Base-by-base conservation (phyloP, 2,329 filamentous ascomycete species). In the Calonectria crousiana region DNA sequence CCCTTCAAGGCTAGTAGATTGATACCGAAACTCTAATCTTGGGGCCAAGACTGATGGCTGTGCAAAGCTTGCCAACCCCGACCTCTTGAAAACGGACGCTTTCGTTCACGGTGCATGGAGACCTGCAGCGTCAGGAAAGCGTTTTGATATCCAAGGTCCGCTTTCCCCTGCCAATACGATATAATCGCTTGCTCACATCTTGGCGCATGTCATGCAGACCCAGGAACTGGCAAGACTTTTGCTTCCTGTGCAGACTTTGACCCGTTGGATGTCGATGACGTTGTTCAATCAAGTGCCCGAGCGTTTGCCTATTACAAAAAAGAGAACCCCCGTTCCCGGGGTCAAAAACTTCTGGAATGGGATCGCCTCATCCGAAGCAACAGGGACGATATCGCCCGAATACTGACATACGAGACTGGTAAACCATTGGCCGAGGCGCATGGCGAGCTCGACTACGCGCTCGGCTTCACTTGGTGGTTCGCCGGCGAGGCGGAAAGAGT, bases 381-480 rank as follows among this genome's bases (percentile, higher is more conserved):
- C 6, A 81, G 83, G n/a, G 80, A 84, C 6, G 86, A 88, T 66
- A 69, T 88, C 5, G 85, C 86, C 0, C 82, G 76, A 41, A 79
- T 88, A 5, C 70, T 88, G 1, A 84, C 85, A 3, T 82, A 84
- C 74, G 89, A 92, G 81, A 92, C 90, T 0, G 90, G 91, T 3
- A 92, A 92, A 77, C 89, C 90, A 2, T 82, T 91, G 0, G 81
- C 85, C 16, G 90, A 92, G 78, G 87, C 90, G 0, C 82, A 85
- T 6, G 89, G 85, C 6, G 90, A 92, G 77, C 82, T 92, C 51
- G 89, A 91, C 78, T 91, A 92, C 74, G 89, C 88, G 2, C 79
- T 86, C 0, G 84, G 86, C 0, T 91, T 92, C 78, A 85, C 87
- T 2, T 88, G 88, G 84, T 92, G 90, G 90, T 92, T 92, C 75